Evolutionary conservation across 768 basidiomycete species (phyloP).

Genomic region (Lactifluus pinguis): DNA sequence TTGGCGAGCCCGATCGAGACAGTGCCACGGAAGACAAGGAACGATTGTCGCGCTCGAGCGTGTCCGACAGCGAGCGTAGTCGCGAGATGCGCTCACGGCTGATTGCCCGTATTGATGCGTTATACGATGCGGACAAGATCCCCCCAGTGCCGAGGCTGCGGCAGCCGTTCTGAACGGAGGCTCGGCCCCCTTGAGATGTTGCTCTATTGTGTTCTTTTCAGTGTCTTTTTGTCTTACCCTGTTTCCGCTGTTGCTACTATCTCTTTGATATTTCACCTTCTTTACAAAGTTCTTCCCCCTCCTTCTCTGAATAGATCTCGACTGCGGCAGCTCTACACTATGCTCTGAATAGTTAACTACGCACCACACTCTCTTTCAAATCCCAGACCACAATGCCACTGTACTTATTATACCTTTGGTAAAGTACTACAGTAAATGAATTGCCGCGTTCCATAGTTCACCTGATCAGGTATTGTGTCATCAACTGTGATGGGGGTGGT

Average conservation of each 20-base stretch:
- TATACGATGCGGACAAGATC: constrained; percentile 2
- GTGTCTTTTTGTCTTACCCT: not conserved
- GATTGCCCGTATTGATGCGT: constrained; percentile 1
- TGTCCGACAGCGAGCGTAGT: constrained; percentile 11
- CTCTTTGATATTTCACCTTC: not conserved
- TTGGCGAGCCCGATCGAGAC: not conserved
- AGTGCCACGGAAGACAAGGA: not conserved
- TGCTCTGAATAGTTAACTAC: not conserved
- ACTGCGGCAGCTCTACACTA: not conserved
- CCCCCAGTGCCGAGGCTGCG: constrained; percentile 14
- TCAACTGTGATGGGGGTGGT: too few relatives aligned
- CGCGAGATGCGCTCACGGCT: constrained; percentile 8
- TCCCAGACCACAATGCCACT: too few relatives aligned
- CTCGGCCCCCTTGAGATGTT: not conserved
- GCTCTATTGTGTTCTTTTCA: not conserved
- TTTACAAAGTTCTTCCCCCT: not conserved
- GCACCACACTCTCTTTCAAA: too few relatives aligned
- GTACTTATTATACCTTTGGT: too few relatives aligned
- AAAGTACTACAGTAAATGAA: too few relatives aligned
- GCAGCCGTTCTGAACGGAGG: not conserved
- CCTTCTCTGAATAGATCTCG: not conserved
- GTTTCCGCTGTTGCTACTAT: not conserved
- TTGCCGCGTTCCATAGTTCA: too few relatives aligned
- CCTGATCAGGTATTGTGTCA: too few relatives aligned
- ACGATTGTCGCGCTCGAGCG: not conserved